Evolutionary conservation across 352 stramenopile species (phyloP).

Genomic region (Stephanocyclus meneghinianus): DNA sequence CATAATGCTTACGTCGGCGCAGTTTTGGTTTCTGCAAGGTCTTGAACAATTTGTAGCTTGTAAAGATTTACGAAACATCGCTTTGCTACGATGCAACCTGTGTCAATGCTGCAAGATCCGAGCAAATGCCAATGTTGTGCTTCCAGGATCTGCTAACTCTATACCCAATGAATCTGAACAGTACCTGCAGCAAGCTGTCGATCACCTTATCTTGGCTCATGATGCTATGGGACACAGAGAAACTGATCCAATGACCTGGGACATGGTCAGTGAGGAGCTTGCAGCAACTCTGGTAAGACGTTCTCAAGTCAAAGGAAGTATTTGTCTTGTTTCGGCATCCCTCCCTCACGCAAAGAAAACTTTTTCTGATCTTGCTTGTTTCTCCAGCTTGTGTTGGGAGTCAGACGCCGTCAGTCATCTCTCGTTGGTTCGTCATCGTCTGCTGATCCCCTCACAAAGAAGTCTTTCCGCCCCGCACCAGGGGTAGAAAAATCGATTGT

Average conservation of each 20-base stretch:
- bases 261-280: constrained; percentile 81
- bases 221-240: constrained; percentile 66
- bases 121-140: constrained; percentile 60
- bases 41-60: constrained; percentile 65
- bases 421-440: constrained; percentile 42
- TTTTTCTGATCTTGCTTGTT: not conserved
- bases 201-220: constrained; percentile 75
- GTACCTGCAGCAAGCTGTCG: constrained; percentile 68
- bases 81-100: constrained; percentile 76
- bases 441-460: constrained; percentile 56
- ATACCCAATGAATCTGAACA: constrained; percentile 48
- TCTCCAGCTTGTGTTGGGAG: constrained; percentile 65
- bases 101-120: constrained; percentile 77
- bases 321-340: not conserved
- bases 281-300: constrained; percentile 56
- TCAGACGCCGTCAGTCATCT: constrained; percentile 67
- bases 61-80: constrained; percentile 71
- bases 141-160: constrained; percentile 26
- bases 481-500: constrained; percentile 73
- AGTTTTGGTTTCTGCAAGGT: constrained; percentile 78
- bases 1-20: constrained; percentile 67
- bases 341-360: not conserved
- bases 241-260: constrained; percentile 71
- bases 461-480: constrained; percentile 58
- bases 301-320: not conserved